Evolutionary conservation across 331 rosid species (phyloP).

Genomic region (Quercus phellos): DNA sequence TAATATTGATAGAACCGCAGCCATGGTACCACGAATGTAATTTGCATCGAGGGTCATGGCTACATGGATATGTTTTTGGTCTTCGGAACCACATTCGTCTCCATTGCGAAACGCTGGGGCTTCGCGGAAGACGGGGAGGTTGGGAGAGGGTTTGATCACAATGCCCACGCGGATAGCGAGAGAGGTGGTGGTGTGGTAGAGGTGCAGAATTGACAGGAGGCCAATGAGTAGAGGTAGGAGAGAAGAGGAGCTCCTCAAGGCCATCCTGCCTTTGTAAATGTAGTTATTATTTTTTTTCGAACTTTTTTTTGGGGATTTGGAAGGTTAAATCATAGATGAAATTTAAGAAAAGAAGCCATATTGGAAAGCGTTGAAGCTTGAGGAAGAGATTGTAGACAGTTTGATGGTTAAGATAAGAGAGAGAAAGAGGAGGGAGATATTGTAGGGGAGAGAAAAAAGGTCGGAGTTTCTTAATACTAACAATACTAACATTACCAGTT

Average conservation of each 20-base stretch:
- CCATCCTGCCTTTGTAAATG: slow-evolving; percentile 46
- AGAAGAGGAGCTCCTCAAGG: slow-evolving; percentile 28
- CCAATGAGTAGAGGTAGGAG: slow-evolving; percentile 31
- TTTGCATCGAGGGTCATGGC: slow-evolving; percentile 61
- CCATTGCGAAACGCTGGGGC: slow-evolving; percentile 55
- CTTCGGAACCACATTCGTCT: slow-evolving; percentile 29
- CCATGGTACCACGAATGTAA: slow-evolving; percentile 58
- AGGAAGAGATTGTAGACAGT: neutral
- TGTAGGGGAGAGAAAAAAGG: slow-evolving; percentile 32
- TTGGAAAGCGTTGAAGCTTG: slow-evolving; percentile 3
- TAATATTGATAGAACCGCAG: slow-evolving; percentile 46
- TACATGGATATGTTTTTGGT: slow-evolving; percentile 32
- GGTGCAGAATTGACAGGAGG: slow-evolving; percentile 55
- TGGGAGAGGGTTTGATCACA: neutral
- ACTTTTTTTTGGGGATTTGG: neutral
- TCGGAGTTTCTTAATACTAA: slow-evolving; percentile 25
- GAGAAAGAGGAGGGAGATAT: neutral
- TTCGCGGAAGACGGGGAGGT: slow-evolving; percentile 37
- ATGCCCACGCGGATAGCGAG: slow-evolving; percentile 31
- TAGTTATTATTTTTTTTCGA: neutral
- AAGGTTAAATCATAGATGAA: slow-evolving; percentile 3
- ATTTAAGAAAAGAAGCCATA: neutral
- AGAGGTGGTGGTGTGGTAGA: slow-evolving; percentile 19
- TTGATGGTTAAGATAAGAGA: neutral
- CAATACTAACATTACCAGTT: slow-evolving; percentile 17